These are phyloP conservation scores for Suhomyces sp. DNA, from an alignment of 805 yeast genomes.

Conservation along the genomic window DNA sequence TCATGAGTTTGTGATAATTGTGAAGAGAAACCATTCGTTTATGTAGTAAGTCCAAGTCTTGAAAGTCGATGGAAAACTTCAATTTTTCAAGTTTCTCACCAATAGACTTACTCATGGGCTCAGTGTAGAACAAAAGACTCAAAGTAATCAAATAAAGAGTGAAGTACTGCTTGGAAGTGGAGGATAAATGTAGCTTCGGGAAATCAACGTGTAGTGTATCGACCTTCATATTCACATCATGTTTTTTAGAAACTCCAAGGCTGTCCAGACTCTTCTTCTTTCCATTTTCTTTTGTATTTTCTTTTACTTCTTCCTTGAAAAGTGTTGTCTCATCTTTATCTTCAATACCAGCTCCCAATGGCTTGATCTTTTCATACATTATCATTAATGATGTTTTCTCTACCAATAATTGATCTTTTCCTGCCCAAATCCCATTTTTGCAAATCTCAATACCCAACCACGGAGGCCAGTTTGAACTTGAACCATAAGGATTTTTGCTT, in stretches of 20 bases:
- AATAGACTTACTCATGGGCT: constrained; percentile 61
- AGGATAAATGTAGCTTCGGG: constrained; percentile 64
- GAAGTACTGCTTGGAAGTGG: constrained; percentile 74
- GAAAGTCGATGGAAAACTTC: constrained; percentile 67
- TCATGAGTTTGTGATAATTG: constrained; percentile 42
- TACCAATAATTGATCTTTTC: constrained; percentile 52
- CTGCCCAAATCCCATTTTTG: constrained; percentile 40
- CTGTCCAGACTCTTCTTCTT: not conserved
- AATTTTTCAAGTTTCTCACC: constrained; percentile 64
- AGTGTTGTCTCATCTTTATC: constrained; percentile 3
- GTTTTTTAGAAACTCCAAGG: not conserved
- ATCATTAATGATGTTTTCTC: constrained; percentile 63
- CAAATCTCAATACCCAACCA: constrained; percentile 79
- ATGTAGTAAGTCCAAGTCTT: constrained; percentile 52
- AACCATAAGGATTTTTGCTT: constrained; percentile 59
- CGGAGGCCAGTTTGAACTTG: constrained; percentile 76
- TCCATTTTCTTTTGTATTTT: not conserved
- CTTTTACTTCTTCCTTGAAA: not conserved
- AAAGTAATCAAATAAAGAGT: constrained; percentile 61
- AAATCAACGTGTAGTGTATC: constrained; percentile 57
- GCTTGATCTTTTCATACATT: constrained; percentile 48
- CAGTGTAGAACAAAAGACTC: constrained; percentile 68
- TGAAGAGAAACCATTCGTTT: constrained; percentile 51
- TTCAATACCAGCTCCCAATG: constrained; percentile 18
- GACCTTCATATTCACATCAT: constrained; percentile 1